phyloP scores from a whole-genome alignment of 768 basidiomycete species.

The Serendipita sp. region DNA sequence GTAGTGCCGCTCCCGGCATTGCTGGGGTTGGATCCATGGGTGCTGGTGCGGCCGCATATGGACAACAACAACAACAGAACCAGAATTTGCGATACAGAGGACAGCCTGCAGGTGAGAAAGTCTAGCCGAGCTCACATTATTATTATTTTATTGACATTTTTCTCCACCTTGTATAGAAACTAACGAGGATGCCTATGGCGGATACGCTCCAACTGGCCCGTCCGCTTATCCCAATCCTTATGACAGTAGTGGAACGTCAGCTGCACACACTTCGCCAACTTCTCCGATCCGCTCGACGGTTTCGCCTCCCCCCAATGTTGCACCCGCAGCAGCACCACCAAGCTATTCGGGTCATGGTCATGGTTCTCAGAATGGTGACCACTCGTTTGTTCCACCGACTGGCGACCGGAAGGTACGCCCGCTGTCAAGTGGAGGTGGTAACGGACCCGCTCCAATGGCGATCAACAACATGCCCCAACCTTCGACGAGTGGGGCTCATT shows the following conservation, averaged over 20 bases:
- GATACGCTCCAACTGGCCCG: background rate
- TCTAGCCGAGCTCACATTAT: background rate
- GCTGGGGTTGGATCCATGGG: conserved; percentile 6
- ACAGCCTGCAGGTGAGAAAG: background rate
- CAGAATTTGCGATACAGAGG: background rate
- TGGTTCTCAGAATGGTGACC: background rate
- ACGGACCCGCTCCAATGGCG: background rate
- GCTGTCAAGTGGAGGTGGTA: background rate
- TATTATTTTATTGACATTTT: background rate
- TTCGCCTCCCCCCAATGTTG: background rate
- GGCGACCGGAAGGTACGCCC: background rate
- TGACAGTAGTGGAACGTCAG: background rate
- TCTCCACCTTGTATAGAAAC: background rate
- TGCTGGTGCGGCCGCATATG: conserved; percentile 1
- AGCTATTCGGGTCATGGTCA: background rate
- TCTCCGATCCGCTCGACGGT: background rate
- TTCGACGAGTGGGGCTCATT: background rate
- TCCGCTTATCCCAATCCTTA: background rate
- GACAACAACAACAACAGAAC: background rate
- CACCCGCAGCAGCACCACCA: background rate
- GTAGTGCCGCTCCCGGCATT: conserved; percentile 1
- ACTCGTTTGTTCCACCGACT: background rate
- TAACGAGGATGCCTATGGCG: background rate
- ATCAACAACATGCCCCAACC: background rate
- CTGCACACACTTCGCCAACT: background rate